Percentiles rank a stretch among this genome's conserved stretches.
phyloP scores from a whole-genome alignment of 345 rosid genomes.

The Hevea brasiliensis region DNA sequence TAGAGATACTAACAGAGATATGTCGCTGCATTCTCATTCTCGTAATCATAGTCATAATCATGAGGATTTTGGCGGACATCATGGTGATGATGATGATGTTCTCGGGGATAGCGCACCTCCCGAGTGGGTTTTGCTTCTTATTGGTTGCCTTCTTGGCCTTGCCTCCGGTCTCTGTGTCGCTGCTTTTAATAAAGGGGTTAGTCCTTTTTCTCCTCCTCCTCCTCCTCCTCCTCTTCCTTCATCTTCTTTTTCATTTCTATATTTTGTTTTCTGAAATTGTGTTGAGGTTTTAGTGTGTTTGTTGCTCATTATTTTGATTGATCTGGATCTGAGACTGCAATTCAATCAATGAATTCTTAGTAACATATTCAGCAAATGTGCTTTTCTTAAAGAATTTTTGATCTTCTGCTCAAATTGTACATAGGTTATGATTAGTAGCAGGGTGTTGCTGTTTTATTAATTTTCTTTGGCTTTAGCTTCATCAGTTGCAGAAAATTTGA shows the following conservation, averaged over 20 bases:
- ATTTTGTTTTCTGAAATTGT: background rate
- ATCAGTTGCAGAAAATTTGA: background rate
- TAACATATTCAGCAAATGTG: background rate
- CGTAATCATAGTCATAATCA: background rate
- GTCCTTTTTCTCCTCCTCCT: constrained; percentile 5
- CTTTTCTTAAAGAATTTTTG: no score
- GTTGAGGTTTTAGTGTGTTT: background rate
- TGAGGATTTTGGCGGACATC: background rate
- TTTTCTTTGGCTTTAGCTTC: background rate
- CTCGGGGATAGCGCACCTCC: constrained; percentile 84
- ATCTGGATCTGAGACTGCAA: constrained; percentile 10
- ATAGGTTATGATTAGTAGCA: background rate
- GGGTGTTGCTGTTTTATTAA: background rate
- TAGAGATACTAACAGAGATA: background rate
- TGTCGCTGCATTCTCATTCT: background rate
- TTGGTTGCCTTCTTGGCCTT: constrained; percentile 88
- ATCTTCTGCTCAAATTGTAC: background rate
- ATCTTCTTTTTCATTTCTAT: background rate
- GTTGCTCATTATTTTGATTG: background rate
- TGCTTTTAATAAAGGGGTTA: constrained; percentile 84
- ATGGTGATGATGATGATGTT: constrained; percentile 43
- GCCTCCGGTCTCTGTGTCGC: constrained; percentile 92
- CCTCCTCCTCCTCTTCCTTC: background rate
- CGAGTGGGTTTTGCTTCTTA: constrained; percentile 89
- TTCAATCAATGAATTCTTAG: background rate